Conservation (phyloP, 2,329 filamentous ascomycete genomes). For the Daldinia sp. region DNA sequence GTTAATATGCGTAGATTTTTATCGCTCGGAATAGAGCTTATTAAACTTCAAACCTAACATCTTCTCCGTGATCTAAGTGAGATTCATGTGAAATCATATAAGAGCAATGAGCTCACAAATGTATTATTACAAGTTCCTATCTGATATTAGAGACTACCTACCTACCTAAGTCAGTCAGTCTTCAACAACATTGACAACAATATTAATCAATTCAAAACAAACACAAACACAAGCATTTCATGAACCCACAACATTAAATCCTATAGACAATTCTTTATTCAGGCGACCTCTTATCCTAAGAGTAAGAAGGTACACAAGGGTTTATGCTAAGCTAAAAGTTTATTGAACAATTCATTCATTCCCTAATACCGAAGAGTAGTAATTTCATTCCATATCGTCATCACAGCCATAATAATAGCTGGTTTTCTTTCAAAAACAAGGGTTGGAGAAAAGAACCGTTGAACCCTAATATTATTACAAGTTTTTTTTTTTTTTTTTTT, state of each 20-base stretch:
- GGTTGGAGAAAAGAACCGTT: not conserved
- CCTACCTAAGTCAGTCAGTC: not conserved
- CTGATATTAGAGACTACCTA: not conserved
- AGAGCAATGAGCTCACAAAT: not conserved
- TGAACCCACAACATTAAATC: not conserved
- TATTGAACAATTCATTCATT: slow-evolving; percentile 7
- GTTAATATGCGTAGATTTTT: not conserved
- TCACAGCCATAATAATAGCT: slow-evolving; percentile 6
- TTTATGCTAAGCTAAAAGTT: slow-evolving; percentile 7
- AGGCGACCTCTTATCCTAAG: not conserved
- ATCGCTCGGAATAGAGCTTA: not conserved
- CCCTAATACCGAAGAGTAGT: not conserved
- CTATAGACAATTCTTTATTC: slow-evolving; percentile 12
- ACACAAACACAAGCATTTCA: not conserved
- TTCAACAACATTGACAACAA: not conserved
- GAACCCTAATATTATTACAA: slow-evolving; percentile 28
- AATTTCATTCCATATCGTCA: slow-evolving; percentile 10
- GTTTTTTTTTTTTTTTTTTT: not conserved
- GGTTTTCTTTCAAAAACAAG: not conserved
- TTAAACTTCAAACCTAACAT: not conserved
- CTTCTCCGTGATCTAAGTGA: not conserved
- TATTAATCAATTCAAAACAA: not conserved
- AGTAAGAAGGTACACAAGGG: slow-evolving; percentile 2
- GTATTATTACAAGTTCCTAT: slow-evolving; percentile 1
- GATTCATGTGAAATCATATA: not conserved